A percentile compares a stretch with the other conserved stretches of the same genome.
phyloP scores from a whole-genome alignment of 768 basidiomycete species.

The Termitomyces titanicus region DNA sequence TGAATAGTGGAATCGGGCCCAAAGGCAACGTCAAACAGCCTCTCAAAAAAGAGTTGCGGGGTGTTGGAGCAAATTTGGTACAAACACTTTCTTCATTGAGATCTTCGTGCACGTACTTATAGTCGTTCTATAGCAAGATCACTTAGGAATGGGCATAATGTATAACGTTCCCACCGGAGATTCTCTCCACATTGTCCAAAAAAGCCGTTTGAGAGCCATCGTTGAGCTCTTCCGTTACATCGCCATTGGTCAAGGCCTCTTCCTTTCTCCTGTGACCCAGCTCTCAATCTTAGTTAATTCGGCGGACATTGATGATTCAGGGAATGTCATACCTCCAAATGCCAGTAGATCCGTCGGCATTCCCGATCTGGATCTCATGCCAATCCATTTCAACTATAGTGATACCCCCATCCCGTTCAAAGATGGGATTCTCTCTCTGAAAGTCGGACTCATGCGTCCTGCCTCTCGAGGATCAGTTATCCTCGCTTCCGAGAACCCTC shows the following conservation, averaged over 20 bases:
- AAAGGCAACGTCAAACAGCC: neutral
- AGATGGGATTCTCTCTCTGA: too few relatives aligned
- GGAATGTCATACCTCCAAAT: neutral
- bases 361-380: constrained; percentile 5
- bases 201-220: neutral
- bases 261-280: neutral
- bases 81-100: neutral
- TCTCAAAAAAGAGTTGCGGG: neutral
- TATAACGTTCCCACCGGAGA: neutral
- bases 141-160: constrained; percentile 3
- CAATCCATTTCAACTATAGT: neutral
- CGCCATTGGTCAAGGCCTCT: constrained; percentile 6
- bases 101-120: neutral
- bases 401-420: too few relatives aligned
- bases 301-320: neutral
- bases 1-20: constrained; percentile 1
- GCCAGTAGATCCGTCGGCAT: neutral
- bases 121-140: neutral
- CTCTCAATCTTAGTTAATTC: constrained; percentile 5
- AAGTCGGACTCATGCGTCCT: too few relatives aligned
- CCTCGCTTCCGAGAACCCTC: too few relatives aligned
- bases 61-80: constrained; percentile 4
- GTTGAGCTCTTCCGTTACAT: constrained; percentile 6
- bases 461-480: too few relatives aligned
- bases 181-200: constrained; percentile 2